Evolutionary conservation across 768 basidiomycete species (phyloP).

Genomic region (Astraeus odoratus): DNA sequence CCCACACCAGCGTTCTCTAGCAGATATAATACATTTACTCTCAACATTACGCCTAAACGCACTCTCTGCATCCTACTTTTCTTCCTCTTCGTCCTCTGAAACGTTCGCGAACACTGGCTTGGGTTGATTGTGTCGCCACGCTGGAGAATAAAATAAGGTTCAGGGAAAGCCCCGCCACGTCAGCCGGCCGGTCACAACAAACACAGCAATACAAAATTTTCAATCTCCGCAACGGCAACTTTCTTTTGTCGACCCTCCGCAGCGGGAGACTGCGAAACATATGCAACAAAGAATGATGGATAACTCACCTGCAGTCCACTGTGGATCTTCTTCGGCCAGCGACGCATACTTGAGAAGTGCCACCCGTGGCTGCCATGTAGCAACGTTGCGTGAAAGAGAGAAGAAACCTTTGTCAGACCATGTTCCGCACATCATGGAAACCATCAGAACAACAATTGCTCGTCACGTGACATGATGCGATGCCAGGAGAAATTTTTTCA

Average conservation of each 20-base stretch:
- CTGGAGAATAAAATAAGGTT: constrained; percentile 45
- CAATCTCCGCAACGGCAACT: constrained; percentile 25
- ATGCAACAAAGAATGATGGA: constrained; percentile 11
- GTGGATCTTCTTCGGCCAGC: constrained; percentile 66
- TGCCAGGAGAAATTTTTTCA: constrained; percentile 3
- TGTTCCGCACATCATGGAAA: constrained; percentile 19
- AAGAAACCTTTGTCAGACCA: constrained; percentile 20
- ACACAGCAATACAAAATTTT: constrained; percentile 24
- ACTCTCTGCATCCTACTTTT: constrained; percentile 38
- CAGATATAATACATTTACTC: constrained; percentile 6
- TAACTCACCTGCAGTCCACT: constrained; percentile 77
- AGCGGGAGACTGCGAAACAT: constrained; percentile 11
- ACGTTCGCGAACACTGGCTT: constrained; percentile 73
- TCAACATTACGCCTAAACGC: constrained; percentile 1
- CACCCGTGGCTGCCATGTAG: constrained; percentile 74
- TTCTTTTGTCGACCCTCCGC: constrained; percentile 24
- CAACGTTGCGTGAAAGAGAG: constrained; percentile 14
- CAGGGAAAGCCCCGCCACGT: constrained; percentile 46
- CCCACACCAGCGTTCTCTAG: constrained; percentile 11
- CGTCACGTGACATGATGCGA: constrained; percentile 13
- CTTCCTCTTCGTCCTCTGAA: constrained; percentile 50
- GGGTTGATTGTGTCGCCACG: constrained; percentile 83
- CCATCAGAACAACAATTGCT: constrained; percentile 15
- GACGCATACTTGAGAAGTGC: constrained; percentile 92
- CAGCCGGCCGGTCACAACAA: constrained; percentile 35